A percentile compares a stretch with the other conserved stretches of the same genome.
Conservation (phyloP, 352 stramenopile genomes). For the Phytopythium helicoides region DNA sequence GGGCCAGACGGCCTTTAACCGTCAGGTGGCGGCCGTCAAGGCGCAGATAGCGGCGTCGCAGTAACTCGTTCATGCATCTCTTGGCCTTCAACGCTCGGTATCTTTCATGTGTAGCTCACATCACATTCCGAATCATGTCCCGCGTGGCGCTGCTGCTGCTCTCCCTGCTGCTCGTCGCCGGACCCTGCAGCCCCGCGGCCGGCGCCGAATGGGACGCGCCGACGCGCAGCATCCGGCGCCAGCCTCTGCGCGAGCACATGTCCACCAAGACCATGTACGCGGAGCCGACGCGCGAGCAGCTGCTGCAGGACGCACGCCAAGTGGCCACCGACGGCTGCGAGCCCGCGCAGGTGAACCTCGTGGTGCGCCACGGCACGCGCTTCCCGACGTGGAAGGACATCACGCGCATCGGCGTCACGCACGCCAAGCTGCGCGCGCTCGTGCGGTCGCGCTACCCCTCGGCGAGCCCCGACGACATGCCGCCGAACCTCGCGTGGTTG, state of each 20-base stretch:
- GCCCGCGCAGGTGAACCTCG: conserved; percentile 73
- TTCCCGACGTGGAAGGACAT: conserved; percentile 84
- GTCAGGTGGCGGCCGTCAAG: conserved; percentile 58
- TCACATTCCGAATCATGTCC: no score
- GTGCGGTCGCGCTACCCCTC: background rate
- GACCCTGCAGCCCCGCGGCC: background rate
- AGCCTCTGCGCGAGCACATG: conserved; percentile 57
- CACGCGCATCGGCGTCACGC: conserved; percentile 36
- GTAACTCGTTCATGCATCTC: conserved; percentile 14
- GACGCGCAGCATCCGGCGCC: conserved; percentile 9
- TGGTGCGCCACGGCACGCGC: conserved; percentile 74
- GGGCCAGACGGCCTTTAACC: conserved; percentile 48
- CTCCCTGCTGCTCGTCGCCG: background rate
- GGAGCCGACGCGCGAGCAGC: conserved; percentile 10
- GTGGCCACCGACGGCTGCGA: conserved; percentile 17
- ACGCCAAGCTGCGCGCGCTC: conserved; percentile 33
- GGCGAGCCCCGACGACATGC: background rate
- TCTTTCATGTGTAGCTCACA: no score
- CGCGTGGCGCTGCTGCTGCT: conserved; percentile 11
- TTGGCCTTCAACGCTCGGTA: no score
- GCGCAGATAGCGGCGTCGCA: conserved; percentile 47
- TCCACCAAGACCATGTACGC: conserved; percentile 81
- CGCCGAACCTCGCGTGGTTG: conserved; percentile 22
- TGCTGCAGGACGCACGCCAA: conserved; percentile 2
- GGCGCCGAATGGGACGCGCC: background rate